Percentiles rank a stretch among this genome's conserved stretches.
phyloP scores from a whole-genome alignment of 441 rosid species.

The Adansonia madagascariensis region DNA sequence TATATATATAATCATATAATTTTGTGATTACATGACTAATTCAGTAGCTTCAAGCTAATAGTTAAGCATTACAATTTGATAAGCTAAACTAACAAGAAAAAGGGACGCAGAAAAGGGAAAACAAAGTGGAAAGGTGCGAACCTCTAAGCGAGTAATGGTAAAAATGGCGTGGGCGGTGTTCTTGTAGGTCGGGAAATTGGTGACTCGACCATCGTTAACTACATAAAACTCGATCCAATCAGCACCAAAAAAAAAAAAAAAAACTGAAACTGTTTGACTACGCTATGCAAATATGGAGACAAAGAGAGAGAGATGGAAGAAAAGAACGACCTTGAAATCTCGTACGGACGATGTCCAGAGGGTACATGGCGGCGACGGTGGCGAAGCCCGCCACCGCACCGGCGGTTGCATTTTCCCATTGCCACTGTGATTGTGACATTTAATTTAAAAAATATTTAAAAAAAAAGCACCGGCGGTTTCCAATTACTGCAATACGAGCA shows the following conservation, averaged over 20 bases:
- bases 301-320: background rate
- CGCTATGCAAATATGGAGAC: background rate
- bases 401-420: constrained; percentile 92
- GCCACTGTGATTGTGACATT: constrained; percentile 45
- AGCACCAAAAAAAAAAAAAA: background rate
- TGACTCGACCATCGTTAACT: constrained; percentile 80
- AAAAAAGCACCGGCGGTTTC: background rate
- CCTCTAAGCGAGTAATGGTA: constrained; percentile 80
- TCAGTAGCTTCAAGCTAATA: background rate
- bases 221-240: constrained; percentile 28
- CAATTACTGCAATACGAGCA: background rate
- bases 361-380: constrained; percentile 82
- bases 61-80: background rate
- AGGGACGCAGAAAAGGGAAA: background rate
- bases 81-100: background rate
- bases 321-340: constrained; percentile 75
- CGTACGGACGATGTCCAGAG: constrained; percentile 96
- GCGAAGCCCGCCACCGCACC: constrained; percentile 94
- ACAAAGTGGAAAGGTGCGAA: constrained; percentile 25
- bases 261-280: constrained; percentile 8
- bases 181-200: constrained; percentile 71
- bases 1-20: background rate
- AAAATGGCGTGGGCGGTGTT: constrained; percentile 77
- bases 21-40: background rate
- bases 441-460: background rate